phyloP scores from a whole-genome alignment of 2,329 filamentous ascomycete genomes.

The Neocatenulostroma microsporum region DNA sequence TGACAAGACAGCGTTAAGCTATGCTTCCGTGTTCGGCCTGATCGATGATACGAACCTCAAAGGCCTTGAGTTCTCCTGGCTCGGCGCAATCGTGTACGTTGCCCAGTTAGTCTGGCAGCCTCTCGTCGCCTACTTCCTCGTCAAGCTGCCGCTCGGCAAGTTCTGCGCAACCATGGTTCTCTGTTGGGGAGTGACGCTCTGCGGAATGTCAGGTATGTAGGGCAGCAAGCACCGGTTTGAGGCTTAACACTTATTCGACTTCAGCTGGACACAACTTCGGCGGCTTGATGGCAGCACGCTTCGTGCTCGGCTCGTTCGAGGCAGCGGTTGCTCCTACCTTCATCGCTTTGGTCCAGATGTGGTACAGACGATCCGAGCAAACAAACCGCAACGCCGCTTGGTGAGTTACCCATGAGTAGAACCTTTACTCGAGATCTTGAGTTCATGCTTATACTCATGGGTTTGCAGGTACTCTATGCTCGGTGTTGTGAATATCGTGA shows the following conservation, averaged over 20 bases:
- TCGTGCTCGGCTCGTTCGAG: constrained; percentile 54
- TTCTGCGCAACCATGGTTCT: constrained; percentile 48
- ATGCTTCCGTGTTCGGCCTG: constrained; percentile 57
- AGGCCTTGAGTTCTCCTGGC: constrained; percentile 47
- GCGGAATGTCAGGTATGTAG: constrained; percentile 21
- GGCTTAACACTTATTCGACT: constrained; percentile 35
- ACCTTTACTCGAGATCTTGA: too few relatives aligned
- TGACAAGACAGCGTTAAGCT: constrained; percentile 55
- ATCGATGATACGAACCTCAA: constrained; percentile 51
- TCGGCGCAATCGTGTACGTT: constrained; percentile 47
- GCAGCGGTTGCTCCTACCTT: constrained; percentile 27
- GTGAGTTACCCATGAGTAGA: too few relatives aligned
- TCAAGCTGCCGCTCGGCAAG: constrained; percentile 55
- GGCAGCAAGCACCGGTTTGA: neutral
- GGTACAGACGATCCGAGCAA: constrained; percentile 22
- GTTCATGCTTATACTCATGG: too few relatives aligned
- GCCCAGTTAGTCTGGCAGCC: constrained; percentile 49
- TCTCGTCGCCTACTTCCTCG: constrained; percentile 46
- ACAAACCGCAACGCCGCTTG: constrained; percentile 24
- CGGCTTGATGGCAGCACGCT: constrained; percentile 44
- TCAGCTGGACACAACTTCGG: constrained; percentile 45
- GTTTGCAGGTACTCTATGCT: constrained; percentile 26
- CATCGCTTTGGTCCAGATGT: constrained; percentile 23
- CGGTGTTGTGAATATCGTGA: constrained; percentile 24
- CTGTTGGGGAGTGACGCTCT: constrained; percentile 46